Evolutionary conservation across 441 rosid genomes (phyloP), one percentile per base, ranked within the genome.

Genomic region (Capsella rubella): DNA sequence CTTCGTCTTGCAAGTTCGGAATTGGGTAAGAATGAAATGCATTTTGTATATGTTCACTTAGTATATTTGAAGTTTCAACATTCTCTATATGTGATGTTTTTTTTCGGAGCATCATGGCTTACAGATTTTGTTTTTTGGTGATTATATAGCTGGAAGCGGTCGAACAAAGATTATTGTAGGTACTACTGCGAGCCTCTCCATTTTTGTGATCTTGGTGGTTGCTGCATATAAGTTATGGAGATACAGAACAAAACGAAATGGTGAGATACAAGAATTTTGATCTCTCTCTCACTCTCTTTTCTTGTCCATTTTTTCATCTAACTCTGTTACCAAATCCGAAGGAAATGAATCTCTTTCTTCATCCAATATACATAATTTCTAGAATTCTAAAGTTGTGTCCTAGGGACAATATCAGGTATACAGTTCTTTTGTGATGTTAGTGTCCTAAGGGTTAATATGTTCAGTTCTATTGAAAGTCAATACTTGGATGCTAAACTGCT

Each of bases 1-100:
- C 51, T 87, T 61, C 82, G 84, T 43, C 64, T 81, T 69, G 69
- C 80, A 34, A 31, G 69, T 52, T 64, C 73, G 52, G 91, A 85
- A 80, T 71, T 74, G 3, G 66, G 86, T 84, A 55, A 6, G 60
- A 16, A 8, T 55, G 6, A 55, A 80, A 66, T 64, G 7, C 56
- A 46, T 73, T 75, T 59, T 0, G 10, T 47, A 39, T 49, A 29
- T 28, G 3, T 8, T 31, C 32, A 32, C 61, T 15, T 32, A 3
- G 11, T 35, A 35, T n/a, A 35, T 35, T 32, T 56, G 45, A 16
- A 18, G 79, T 69, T 37, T 69, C 13, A 14, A 45, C 13, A 16
- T 32, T 10, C 77, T 78, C 61, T 21, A 53, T 10, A 8, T 46
- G 42, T 40, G 40, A 67, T 42, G n/a, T 43, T 54, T 1, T 43